Base-by-base conservation (phyloP, 352 stramenopile genomes). In the Phytopythium chamaehyphon region DNA sequence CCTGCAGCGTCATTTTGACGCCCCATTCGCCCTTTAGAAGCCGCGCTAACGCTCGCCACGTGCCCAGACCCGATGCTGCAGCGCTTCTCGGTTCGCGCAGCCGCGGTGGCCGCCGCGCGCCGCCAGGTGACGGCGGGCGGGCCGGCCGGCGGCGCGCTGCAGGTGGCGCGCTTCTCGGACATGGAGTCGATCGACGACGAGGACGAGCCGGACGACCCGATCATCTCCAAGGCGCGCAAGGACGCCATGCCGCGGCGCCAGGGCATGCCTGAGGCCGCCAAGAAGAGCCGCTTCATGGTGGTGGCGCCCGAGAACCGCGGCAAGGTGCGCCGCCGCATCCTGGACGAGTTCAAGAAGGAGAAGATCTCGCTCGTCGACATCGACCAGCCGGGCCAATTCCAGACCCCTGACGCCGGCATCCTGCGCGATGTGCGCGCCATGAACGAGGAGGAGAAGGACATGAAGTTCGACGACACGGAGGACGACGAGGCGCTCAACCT, bases 261-360 rank as follows among this genome's bases (percentile, higher is more conserved):
- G 68, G 75, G 55, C 35, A 89, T 89, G 71, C 82, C 81, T 2
- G 79, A 83, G 51, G 81, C 78, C 21, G 78, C 82, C 37, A 74
- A 69, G 53, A 88, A 90, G 70, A 87, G 66, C 61, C 81, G 78
- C 48, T 92, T 89, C 61, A 83, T 86, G 70, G 61, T 63, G 15
- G 66, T 92, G 37, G 57, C 78, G 9, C 82, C 82, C 10, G 78
- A 92, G 61, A 88, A 90, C 63, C 71, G 73, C 47, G 78, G 78
- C 57, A 84, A 87, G 53, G 73, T 88, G 56, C 82, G 82, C 66
- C 82, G 82, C 21, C 76, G 77, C 33, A 72, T 92, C 18, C 59
- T 92, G 44, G 77, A 92, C 51, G 76, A 89, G 67, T 90, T 89
- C 66, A 88, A 89, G 58, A 79, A 83, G 58, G 71, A 83, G 42